Percentiles rank a stretch among this genome's conserved stretches.
These are phyloP conservation scores for Lindgomyces ingoldianus DNA, from an alignment of 495 filamentous ascomycete genomes.

Conservation along the genomic window DNA sequence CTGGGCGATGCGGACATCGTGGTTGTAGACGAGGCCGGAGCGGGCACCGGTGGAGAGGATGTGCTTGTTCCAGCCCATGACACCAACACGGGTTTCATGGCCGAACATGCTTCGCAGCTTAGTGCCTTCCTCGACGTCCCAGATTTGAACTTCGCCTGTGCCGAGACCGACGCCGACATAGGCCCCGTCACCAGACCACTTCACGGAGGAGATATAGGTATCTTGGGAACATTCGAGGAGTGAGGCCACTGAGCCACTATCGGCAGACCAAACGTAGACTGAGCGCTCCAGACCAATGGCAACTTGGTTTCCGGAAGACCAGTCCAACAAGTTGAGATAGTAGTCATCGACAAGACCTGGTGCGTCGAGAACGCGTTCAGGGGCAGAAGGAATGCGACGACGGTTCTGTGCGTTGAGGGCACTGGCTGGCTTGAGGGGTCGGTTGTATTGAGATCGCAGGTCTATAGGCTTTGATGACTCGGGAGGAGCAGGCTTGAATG, in stretches of 20 bases:
- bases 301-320: conserved; percentile 96
- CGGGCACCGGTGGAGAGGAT: conserved; percentile 91
- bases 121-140: conserved; percentile 92
- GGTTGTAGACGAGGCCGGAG: conserved; percentile 95
- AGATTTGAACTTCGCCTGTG: conserved; percentile 96
- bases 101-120: conserved; percentile 98
- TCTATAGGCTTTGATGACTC: conserved; percentile 98
- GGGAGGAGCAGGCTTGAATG: conserved; percentile 95
- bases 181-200: conserved; percentile 96
- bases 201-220: conserved; percentile 96
- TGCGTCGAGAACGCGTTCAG: conserved; percentile 96
- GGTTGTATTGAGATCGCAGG: conserved; percentile 95
- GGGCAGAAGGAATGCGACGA: conserved; percentile 87
- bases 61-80: conserved; percentile 99
- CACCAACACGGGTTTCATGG: conserved; percentile 92
- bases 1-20: conserved; percentile 95
- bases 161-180: conserved; percentile 95
- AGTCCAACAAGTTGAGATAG: conserved; percentile 97
- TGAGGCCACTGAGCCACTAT: conserved; percentile 80
- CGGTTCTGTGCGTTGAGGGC: conserved; percentile 77
- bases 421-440: conserved; percentile 78
- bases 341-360: conserved; percentile 97
- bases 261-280: conserved; percentile 99
- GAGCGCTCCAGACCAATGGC: conserved; percentile 95
- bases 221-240: conserved; percentile 83